Base-by-base conservation (phyloP, 805 yeast genomes). In the Kuraishia ogatae region DNA sequence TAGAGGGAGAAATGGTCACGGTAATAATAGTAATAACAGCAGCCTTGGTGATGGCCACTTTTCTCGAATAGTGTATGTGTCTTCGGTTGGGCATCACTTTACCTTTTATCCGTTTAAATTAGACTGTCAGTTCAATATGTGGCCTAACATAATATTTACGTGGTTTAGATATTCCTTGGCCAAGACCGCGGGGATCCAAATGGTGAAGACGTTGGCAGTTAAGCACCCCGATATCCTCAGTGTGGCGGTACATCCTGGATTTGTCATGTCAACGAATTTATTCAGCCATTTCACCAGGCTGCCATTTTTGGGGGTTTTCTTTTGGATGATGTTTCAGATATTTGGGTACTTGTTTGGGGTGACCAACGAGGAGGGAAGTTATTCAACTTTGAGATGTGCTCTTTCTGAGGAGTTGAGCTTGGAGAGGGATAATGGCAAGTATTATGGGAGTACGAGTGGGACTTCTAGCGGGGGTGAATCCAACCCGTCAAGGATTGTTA, bases 131-230 rank as follows among this genome's bases (percentile, higher is more conserved):
- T 84, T 83, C 67, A 75, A 85, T 57, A 77, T 76, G 62, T 64
- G 64, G 46, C 96, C 97, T 2, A 80, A 84, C 61, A 74, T 85
- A 49, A 47, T 87, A 1, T 89, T 86, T 67, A 83, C 93, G 0
- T 85, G 91, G 88, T 72, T 87, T 55, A 71, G 96, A 51, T 89
- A 87, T 62, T 90, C 89, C 0, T 69, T 82, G 68, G 88, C 94
- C 15, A 89, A 89, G 64, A 81, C 87, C 0, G 85, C 87, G 0
- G 87, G 88, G 0, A 88, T 89, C 50, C 97, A 89, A 61, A 80
- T 83, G 62, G 78, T 83, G 62, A 82, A 82, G 60, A 74, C 83
- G 66, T 68, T 89, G 22, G 80, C 93, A 0, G 71, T 81, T 43
- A 77, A 83, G 56, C 77, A 87, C 64, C 94, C 96, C 0, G 76